A percentile compares a stretch with the other conserved stretches of the same genome.
Evolutionary conservation across 805 yeast genomes (phyloP).

Genomic region (Torulaspora indica): DNA sequence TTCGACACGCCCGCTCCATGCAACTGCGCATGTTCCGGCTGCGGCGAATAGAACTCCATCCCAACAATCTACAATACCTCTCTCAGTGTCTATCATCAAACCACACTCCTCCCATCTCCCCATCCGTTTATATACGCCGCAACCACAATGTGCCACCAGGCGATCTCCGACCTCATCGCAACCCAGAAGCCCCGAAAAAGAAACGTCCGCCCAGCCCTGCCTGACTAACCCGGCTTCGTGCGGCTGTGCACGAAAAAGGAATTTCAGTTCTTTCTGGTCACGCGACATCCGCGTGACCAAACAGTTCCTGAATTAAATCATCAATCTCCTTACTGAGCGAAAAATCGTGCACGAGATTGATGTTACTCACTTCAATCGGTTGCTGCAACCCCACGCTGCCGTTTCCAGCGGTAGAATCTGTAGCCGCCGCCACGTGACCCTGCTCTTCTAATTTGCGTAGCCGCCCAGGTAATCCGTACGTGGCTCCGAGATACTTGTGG

Average conservation of each 20-base stretch:
- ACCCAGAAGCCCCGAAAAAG: conserved; percentile 4
- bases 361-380: conserved; percentile 28
- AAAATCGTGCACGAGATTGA: conserved; percentile 33
- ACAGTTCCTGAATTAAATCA: conserved; percentile 34
- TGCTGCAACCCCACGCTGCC: conserved; percentile 9
- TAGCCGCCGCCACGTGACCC: conserved; percentile 25
- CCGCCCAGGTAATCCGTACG: conserved; percentile 25
- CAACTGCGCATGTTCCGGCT: conserved; percentile 34
- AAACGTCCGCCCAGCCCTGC: background rate
- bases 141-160: background rate
- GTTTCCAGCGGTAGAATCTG: no score
- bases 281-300: conserved; percentile 17
- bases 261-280: background rate
- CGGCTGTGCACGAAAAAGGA: background rate
- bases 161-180: conserved; percentile 8
- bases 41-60: conserved; percentile 35
- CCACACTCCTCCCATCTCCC: background rate
- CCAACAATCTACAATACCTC: background rate
- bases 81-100: background rate
- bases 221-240: background rate
- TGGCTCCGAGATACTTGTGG: conserved; percentile 24
- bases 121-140: conserved; percentile 5
- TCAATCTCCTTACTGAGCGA: conserved; percentile 37
- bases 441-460: conserved; percentile 24
- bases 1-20: conserved; percentile 17